phyloP scores from a whole-genome alignment of 129 eudicot species.

The Logfia minima region DNA sequence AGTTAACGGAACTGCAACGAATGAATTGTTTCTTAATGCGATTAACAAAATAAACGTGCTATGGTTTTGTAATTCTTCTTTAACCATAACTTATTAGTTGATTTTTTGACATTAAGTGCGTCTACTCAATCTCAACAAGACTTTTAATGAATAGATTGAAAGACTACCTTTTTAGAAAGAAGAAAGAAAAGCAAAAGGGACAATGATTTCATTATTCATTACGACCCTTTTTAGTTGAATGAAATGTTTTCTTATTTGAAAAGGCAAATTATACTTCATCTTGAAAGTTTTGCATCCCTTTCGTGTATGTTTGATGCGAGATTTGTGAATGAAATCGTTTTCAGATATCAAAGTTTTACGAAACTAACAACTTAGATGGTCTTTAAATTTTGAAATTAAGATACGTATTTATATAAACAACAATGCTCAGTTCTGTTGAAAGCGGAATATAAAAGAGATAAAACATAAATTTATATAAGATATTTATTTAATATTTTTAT shows the following conservation, averaged over 20 bases:
- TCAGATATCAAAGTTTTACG: too few relatives aligned
- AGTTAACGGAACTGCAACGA: too few relatives aligned
- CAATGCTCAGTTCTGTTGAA: too few relatives aligned
- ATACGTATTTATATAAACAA: too few relatives aligned
- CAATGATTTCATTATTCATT: background rate
- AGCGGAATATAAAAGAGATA: too few relatives aligned
- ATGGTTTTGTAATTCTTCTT: background rate
- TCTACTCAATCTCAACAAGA: background rate
- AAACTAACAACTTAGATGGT: too few relatives aligned
- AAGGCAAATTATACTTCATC: background rate
- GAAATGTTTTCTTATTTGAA: background rate
- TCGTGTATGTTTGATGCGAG: too few relatives aligned
- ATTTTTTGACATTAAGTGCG: background rate
- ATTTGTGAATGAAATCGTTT: too few relatives aligned
- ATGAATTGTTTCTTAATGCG: background rate
- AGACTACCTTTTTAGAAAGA: background rate
- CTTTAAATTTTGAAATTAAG: too few relatives aligned
- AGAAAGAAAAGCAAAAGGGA: constrained; percentile 8
- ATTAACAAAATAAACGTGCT: background rate
- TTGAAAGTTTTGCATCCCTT: too few relatives aligned
- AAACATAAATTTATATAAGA: too few relatives aligned
- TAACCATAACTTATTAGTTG: background rate
- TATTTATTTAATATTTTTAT: too few relatives aligned
- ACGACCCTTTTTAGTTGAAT: background rate
- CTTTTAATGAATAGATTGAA: background rate